Evolutionary conservation across 2,329 filamentous ascomycete species (phyloP), one percentile per base, ranked within the genome.

Genomic region (Sporothrix curviconia): DNA sequence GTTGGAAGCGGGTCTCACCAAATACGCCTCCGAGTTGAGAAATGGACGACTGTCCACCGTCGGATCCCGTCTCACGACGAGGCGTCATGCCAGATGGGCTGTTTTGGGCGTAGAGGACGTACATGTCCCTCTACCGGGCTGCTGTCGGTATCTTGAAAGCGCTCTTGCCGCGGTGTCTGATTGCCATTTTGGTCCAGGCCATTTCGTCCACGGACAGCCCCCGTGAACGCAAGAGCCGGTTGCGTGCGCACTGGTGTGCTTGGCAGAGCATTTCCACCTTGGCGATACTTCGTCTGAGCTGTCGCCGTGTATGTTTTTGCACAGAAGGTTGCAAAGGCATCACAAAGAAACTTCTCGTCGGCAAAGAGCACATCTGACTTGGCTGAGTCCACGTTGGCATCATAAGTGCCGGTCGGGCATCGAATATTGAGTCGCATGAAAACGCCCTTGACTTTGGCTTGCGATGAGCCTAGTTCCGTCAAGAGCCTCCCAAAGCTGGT

Each of bases 321-420:
- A 22, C 77, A 79, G 17, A 82, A 66, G 1, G 61, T 61, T 34
- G 74, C 72, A 51, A 83, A 82, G 17, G 74, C 68, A n/a, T 71
- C 63, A 2, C 81, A 61, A 0, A 82, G 44, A 2, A 55, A 50
- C 2, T 68, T 49, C 60, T 84, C 79, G 52, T 89, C 74, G 4
- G 73, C 74, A 65, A 92, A 90, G 1, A 90, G 65, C 2, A 92
- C 78, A 64, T 90, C 82, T 57, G 89, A 83, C 66, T 92, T 92
- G 3, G 82, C 75, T 3, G 87, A 81, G 59, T 90, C 83, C 6
- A 91, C 70, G 62, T 91, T 92, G 1, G 78, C 75, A 69, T 92
- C 88, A 64, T 92, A 92, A 58, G 76, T 84, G 28, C 77, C 77
- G 1, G 72, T 66, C 0, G 82, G 78, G 64, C 86, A 91, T 14